A percentile compares a stretch with the other conserved stretches of the same genome.
Conservation (phyloP, 163 green algal genomes). For the Scenedesmus sp. region DNA sequence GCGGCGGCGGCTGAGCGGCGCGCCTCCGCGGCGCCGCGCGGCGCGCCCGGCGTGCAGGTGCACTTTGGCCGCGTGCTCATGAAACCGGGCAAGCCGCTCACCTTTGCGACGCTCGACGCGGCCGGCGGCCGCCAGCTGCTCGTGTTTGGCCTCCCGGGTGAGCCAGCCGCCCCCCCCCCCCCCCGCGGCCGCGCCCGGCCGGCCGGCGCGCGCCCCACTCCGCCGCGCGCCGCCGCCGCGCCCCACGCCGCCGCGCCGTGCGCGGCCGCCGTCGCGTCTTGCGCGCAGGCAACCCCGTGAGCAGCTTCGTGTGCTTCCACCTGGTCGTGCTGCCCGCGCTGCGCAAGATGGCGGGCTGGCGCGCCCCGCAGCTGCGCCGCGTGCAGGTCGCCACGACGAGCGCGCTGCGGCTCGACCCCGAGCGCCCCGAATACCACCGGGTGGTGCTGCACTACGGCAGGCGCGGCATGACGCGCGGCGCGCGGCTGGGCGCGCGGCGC, state of each 20-base stretch:
- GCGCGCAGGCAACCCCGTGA: conserved; percentile 93
- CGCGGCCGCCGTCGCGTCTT: too few relatives aligned
- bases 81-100: conserved; percentile 99
- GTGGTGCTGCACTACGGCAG: conserved; percentile 69
- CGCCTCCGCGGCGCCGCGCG: too few relatives aligned
- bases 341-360: conserved; percentile 83
- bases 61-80: conserved; percentile 95
- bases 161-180: not conserved
- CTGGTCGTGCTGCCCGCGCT: conserved; percentile 90
- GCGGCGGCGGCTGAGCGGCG: too few relatives aligned
- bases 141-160: conserved; percentile 90
- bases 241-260: too few relatives aligned
- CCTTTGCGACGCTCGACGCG: conserved; percentile 88
- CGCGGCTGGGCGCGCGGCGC: too few relatives aligned
- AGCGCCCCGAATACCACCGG: conserved; percentile 96
- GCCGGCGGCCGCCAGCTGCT: conserved; percentile 55
- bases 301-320: conserved; percentile 93
- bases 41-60: too few relatives aligned
- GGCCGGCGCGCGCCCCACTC: too few relatives aligned
- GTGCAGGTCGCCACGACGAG: conserved; percentile 59
- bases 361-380: conserved; percentile 72
- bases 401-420: conserved; percentile 82
- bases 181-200: too few relatives aligned
- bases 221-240: too few relatives aligned
- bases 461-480: too few relatives aligned